Percentiles rank a stretch among this genome's conserved stretches.
These are phyloP conservation scores for Aaosphaeria pasadenensis DNA, from an alignment of 2,329 filamentous ascomycete genomes.

Conservation along the genomic window DNA sequence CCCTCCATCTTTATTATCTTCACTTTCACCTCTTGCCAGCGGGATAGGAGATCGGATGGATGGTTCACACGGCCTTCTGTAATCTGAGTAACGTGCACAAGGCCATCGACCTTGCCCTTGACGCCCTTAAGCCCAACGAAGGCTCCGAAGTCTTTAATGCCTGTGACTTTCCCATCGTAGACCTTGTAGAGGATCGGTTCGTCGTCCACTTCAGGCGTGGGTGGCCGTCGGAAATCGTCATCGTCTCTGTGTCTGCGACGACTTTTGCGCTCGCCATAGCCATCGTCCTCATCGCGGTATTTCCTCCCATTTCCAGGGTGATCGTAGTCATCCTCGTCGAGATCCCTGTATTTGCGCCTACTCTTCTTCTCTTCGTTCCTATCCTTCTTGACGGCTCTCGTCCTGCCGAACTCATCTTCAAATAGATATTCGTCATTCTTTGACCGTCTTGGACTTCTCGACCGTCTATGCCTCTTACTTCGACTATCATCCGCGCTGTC, in stretches of 20 bases:
- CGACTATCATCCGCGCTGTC: conserved; percentile 43
- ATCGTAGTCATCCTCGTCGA: conserved; percentile 24
- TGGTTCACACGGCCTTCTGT: conserved; percentile 85
- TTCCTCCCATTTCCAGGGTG: conserved; percentile 9
- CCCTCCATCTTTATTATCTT: conserved; percentile 88
- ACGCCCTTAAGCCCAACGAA: conserved; percentile 93
- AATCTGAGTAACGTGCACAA: conserved; percentile 92
- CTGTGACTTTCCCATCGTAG: conserved; percentile 86
- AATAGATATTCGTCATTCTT: conserved; percentile 53
- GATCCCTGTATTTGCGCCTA: conserved; percentile 41
- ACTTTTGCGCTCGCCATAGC: conserved; percentile 23
- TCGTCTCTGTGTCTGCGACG: conserved; percentile 22
- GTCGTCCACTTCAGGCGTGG: conserved; percentile 76
- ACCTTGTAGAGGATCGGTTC: conserved; percentile 78
- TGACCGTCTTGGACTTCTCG: conserved; percentile 39
- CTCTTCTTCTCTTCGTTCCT: conserved; percentile 43
- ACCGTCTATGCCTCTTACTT: conserved; percentile 43
- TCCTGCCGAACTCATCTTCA: conserved; percentile 59
- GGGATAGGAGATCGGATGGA: conserved; percentile 79
- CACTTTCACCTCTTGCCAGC: conserved; percentile 82
- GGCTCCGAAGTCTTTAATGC: conserved; percentile 90
- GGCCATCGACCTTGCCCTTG: conserved; percentile 81
- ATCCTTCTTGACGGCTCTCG: conserved; percentile 37
- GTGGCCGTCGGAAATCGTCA: conserved; percentile 63
- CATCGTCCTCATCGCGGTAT: conserved; percentile 18